Percentiles rank a stretch among this genome's conserved stretches.
Conservation (phyloP, 148 eudicot species). For the Bassia scoparia region DNA sequence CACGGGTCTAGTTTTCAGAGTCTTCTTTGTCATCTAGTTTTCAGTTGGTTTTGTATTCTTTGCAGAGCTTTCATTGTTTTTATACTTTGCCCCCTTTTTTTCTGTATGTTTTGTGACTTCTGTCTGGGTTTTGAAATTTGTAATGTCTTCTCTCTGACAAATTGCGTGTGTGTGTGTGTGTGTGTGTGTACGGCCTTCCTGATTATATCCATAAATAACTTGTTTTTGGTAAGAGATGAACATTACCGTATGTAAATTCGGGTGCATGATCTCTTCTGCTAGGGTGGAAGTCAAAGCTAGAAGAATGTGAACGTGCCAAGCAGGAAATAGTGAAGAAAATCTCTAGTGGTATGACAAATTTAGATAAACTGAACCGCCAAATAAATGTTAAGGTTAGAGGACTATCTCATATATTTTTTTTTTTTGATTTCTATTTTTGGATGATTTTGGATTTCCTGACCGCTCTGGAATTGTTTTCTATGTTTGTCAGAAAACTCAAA, state of each 20-base stretch:
- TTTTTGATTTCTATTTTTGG: slow-evolving; percentile 5
- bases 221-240: too few species aligned
- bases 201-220: too few species aligned
- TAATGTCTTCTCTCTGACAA: not conserved
- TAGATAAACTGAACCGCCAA: slow-evolving; percentile 73
- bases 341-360: slow-evolving; percentile 73
- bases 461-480: slow-evolving; percentile 12
- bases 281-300: slow-evolving; percentile 83
- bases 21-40: not conserved
- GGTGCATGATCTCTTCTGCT: slow-evolving; percentile 13
- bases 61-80: not conserved
- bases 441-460: not conserved
- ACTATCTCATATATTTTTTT: not conserved
- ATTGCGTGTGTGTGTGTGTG: not conserved
- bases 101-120: not conserved
- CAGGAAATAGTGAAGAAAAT: slow-evolving; percentile 79
- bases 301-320: slow-evolving; percentile 76
- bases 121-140: not conserved
- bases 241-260: too few species aligned
- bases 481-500: slow-evolving; percentile 62
- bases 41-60: not conserved
- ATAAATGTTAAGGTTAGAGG: slow-evolving; percentile 67
- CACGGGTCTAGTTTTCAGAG: not conserved
- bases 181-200: too few species aligned
- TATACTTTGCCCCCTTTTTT: not conserved